These are phyloP conservation scores for Glycine tomentella DNA, from an alignment of 306 rosid species.

Conservation along the genomic window DNA sequence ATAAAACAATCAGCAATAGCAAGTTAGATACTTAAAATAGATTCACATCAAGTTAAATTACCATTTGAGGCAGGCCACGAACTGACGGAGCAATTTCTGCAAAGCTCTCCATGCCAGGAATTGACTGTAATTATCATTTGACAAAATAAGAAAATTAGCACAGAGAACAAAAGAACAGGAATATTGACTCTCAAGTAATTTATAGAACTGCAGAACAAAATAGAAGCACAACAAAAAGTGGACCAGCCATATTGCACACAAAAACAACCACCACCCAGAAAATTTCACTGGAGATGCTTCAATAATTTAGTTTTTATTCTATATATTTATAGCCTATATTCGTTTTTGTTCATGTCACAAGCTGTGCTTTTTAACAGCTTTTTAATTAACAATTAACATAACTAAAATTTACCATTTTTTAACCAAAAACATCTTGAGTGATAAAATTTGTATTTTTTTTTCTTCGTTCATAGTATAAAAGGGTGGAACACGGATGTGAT, in stretches of 20 bases:
- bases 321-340: background rate
- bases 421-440: background rate
- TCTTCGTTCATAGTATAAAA: background rate
- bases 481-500: background rate
- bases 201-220: constrained; percentile 9
- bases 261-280: background rate
- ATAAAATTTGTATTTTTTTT: background rate
- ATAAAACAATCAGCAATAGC: constrained; percentile 38
- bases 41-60: constrained; percentile 44
- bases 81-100: constrained; percentile 72
- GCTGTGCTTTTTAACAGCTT: background rate
- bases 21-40: constrained; percentile 10
- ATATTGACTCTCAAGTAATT: constrained; percentile 15
- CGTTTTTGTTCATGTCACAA: background rate
- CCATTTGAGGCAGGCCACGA: constrained; percentile 98
- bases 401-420: background rate
- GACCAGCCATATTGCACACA: background rate
- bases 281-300: background rate
- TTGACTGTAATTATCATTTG: constrained; percentile 63
- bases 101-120: constrained; percentile 92
- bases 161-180: constrained; percentile 19
- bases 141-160: constrained; percentile 29
- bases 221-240: constrained; percentile 1
- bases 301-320: background rate
- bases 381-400: background rate